phyloP scores from a whole-genome alignment of 441 rosid species.

The Erodium moschatum region DNA sequence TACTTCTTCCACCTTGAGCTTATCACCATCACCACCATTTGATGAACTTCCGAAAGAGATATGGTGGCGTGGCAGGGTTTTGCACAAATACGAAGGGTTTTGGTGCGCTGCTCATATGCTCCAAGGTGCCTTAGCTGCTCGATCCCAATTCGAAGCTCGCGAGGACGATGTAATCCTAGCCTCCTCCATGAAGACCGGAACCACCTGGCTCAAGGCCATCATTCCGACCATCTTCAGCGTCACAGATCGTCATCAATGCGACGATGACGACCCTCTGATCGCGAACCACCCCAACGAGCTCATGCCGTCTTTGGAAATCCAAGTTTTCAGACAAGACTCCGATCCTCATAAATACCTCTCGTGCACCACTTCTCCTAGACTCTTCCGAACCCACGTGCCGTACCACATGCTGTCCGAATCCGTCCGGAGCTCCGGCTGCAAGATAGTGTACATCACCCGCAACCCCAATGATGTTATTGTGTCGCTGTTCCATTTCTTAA shows the following conservation, averaged over 20 bases:
- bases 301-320: slow-evolving; percentile 28
- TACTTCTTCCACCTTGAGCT: too few relatives aligned
- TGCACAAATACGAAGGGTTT: slow-evolving; percentile 19
- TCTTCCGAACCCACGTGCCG: slow-evolving; percentile 33
- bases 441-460: slow-evolving; percentile 32
- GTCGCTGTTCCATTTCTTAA: slow-evolving; percentile 38
- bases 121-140: slow-evolving; percentile 2
- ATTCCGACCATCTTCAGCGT: slow-evolving; percentile 19
- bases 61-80: not conserved
- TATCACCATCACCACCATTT: too few relatives aligned
- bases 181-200: slow-evolving; percentile 24
- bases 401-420: slow-evolving; percentile 25
- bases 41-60: slow-evolving; percentile 10
- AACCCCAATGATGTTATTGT: slow-evolving; percentile 38
- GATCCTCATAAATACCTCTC: slow-evolving; percentile 10
- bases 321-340: slow-evolving; percentile 21
- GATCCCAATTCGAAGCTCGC: slow-evolving; percentile 7
- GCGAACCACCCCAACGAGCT: slow-evolving; percentile 25
- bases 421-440: slow-evolving; percentile 27
- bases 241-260: too few relatives aligned
- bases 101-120: not conserved
- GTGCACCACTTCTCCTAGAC: slow-evolving; percentile 26
- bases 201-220: slow-evolving; percentile 27
- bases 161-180: slow-evolving; percentile 21
- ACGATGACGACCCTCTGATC: slow-evolving; percentile 13